These are phyloP conservation scores for Phytophthora sp. DNA, from an alignment of 352 stramenopile genomes.

Conservation along the genomic window DNA sequence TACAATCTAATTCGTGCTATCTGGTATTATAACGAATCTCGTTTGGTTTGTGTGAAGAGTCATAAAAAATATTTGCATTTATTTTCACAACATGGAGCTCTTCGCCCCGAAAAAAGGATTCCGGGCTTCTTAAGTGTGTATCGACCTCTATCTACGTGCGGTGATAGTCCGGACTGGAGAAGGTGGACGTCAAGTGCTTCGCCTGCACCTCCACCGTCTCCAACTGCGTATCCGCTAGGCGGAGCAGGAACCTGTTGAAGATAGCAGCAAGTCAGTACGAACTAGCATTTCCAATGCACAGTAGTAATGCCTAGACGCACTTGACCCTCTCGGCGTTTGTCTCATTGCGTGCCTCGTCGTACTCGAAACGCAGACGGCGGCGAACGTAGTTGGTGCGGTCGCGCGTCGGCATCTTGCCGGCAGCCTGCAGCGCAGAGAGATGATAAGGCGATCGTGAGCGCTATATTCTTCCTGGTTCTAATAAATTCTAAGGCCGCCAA, in stretches of 20 bases:
- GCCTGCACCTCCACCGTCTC: constrained; percentile 80
- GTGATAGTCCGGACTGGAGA: constrained; percentile 76
- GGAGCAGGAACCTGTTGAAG: constrained; percentile 55
- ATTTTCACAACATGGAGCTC: too few relatives aligned
- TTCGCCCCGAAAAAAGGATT: too few relatives aligned
- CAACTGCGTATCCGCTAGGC: constrained; percentile 77
- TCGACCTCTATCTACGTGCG: constrained; percentile 31
- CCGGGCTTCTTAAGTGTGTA: not conserved
- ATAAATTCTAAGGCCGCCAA: too few relatives aligned
- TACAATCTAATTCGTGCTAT: too few relatives aligned
- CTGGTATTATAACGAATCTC: too few relatives aligned
- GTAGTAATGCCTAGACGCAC: constrained; percentile 32
- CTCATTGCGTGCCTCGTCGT: constrained; percentile 67
- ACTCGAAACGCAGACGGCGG: constrained; percentile 70
- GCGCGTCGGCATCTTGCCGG: constrained; percentile 68
- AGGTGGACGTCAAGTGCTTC: constrained; percentile 60
- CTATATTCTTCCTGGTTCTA: too few relatives aligned
- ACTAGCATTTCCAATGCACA: not conserved
- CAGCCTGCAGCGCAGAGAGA: constrained; percentile 47
- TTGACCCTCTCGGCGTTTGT: constrained; percentile 57
- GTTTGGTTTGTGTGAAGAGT: too few relatives aligned
- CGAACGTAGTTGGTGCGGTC: constrained; percentile 74
- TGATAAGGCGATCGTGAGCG: too few relatives aligned
- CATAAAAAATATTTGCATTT: too few relatives aligned
- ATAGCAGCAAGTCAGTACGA: constrained; percentile 14